Conservation (phyloP, 2,329 filamentous ascomycete genomes). For the Cladosporium sp. region DNA sequence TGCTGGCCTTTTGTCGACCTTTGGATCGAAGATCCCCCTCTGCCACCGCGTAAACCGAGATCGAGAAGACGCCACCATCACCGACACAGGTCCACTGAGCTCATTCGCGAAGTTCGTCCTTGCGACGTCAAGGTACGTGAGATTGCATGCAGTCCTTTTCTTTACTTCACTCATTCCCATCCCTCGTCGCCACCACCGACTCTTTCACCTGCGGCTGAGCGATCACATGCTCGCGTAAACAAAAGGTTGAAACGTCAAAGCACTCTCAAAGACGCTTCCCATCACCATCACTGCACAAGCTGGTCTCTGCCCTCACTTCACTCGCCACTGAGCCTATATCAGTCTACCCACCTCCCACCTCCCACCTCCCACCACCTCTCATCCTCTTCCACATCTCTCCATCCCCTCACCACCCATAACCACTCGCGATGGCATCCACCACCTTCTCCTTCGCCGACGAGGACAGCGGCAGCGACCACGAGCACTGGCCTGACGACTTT, state of each 20-base stretch:
- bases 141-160: neutral
- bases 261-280: slow-evolving; percentile 8
- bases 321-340: neutral
- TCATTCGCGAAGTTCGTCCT: neutral
- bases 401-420: neutral
- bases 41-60: slow-evolving; percentile 13
- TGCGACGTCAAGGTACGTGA: slow-evolving; percentile 5
- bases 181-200: neutral
- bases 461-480: slow-evolving; percentile 28
- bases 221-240: slow-evolving; percentile 5
- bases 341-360: neutral
- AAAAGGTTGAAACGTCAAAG: neutral
- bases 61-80: slow-evolving; percentile 20
- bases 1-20: slow-evolving; percentile 36
- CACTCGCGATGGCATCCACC: slow-evolving; percentile 12
- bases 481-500: slow-evolving; percentile 35
- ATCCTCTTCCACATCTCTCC: neutral
- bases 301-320: neutral
- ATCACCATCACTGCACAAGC: slow-evolving; percentile 9
- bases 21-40: slow-evolving; percentile 30
- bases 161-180: slow-evolving; percentile 2
- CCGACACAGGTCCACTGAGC: slow-evolving; percentile 3
- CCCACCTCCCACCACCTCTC: slow-evolving; percentile 15
- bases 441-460: slow-evolving; percentile 3
- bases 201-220: neutral